These are phyloP conservation scores for Agastache rugosa DNA, from an alignment of 257 asterid species.

Conservation along the genomic window DNA sequence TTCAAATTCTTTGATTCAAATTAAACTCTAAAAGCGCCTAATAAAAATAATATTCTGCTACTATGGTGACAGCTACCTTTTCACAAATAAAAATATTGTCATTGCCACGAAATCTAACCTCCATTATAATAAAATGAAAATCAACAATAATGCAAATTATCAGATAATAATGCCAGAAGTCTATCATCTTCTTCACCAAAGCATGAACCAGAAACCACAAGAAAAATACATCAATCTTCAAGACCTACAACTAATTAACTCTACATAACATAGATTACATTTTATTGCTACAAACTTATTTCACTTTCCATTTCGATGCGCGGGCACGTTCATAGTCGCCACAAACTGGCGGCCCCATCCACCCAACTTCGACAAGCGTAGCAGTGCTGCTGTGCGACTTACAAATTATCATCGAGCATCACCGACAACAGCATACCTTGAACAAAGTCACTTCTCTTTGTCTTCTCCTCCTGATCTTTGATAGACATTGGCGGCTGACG, in stretches of 20 bases:
- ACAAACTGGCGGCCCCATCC: conserved; percentile 27
- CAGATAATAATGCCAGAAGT: conserved; percentile 24
- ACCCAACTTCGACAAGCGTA: conserved; percentile 21
- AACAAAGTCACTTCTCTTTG: conserved; percentile 71
- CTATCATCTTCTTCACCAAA: conserved; percentile 36
- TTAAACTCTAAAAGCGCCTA: too few relatives aligned
- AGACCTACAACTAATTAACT: conserved; percentile 48
- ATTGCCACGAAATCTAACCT: neutral
- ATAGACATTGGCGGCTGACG: conserved; percentile 72
- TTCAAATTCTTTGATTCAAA: too few relatives aligned
- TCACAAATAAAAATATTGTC: neutral
- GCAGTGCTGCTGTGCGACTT: conserved; percentile 19
- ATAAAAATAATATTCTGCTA: too few relatives aligned
- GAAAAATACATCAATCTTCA: conserved; percentile 38
- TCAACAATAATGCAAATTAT: conserved; percentile 23
- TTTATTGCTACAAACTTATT: conserved; percentile 58
- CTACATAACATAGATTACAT: conserved; percentile 60
- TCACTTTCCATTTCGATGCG: conserved; percentile 42
- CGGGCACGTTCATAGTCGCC: conserved; percentile 28
- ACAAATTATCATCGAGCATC: conserved; percentile 64
- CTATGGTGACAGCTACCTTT: neutral
- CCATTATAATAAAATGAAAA: neutral
- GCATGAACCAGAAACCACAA: conserved; percentile 44
- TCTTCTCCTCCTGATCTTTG: conserved; percentile 87
- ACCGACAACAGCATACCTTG: conserved; percentile 80